A percentile compares a stretch with the other conserved stretches of the same genome.
phyloP scores from a whole-genome alignment of 345 rosid species.

The Gossypium mustelinum region DNA sequence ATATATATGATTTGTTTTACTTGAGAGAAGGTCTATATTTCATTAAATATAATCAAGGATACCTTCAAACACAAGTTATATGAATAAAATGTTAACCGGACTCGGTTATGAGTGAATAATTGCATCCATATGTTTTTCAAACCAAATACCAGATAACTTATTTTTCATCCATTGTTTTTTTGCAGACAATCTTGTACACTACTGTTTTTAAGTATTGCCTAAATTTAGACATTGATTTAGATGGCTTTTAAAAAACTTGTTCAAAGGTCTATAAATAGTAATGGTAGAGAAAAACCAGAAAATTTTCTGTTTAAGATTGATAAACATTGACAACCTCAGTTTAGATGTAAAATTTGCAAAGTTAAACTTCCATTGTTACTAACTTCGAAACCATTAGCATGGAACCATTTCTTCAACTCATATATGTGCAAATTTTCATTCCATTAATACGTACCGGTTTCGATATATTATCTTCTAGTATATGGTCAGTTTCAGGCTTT shows the following conservation, averaged over 20 bases:
- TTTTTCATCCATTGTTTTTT: background rate
- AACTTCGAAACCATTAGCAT: conserved; percentile 9
- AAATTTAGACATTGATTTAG: background rate
- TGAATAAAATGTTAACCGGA: background rate
- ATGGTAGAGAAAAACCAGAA: background rate
- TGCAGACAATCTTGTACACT: background rate
- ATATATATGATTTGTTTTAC: conserved; percentile 2
- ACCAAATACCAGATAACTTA: background rate
- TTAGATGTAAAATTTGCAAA: background rate
- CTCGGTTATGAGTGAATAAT: background rate
- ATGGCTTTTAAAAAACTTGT: background rate
- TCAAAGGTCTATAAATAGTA: conserved; percentile 7
- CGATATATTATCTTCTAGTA: background rate
- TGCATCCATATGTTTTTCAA: background rate
- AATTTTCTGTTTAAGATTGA: conserved; percentile 9
- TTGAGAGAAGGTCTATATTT: background rate
- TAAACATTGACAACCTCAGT: background rate
- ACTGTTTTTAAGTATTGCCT: background rate
- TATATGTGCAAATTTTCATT: background rate
- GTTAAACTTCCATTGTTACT: background rate
- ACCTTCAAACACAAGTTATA: background rate
- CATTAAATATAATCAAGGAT: background rate
- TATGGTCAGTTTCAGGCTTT: background rate
- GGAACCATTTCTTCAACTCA: conserved; percentile 9
- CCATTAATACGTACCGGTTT: background rate